Evolutionary conservation across 495 filamentous ascomycete species (phyloP).

Genomic region (Hyaloscypha variabilis): DNA sequence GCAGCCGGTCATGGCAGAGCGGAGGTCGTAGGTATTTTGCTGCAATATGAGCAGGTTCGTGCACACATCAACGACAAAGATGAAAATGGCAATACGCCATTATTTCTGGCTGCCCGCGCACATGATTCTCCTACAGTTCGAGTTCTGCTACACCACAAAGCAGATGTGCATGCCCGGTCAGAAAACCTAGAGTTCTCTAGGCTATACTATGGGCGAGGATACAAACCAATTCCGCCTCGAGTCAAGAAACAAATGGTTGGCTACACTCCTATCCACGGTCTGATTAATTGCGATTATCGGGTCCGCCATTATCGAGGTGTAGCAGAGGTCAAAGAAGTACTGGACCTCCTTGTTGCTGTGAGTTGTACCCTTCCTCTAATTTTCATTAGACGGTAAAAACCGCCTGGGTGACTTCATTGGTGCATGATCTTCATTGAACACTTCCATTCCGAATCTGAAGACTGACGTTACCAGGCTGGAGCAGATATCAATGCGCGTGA

Average conservation of each 20-base stretch:
- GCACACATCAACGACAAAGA: no score
- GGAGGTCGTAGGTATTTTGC: slow-evolving; percentile 23
- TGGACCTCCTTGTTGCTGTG: not conserved
- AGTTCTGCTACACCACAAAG: slow-evolving; percentile 18
- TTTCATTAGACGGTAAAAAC: slow-evolving; percentile 5
- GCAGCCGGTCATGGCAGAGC: slow-evolving; percentile 20
- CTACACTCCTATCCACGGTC: no score
- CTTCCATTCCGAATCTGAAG: no score
- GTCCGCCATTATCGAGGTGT: not conserved
- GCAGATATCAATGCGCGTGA: slow-evolving; percentile 31
- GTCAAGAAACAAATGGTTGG: no score
- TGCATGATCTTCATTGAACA: slow-evolving; percentile 29
- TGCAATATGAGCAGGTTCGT: slow-evolving; percentile 15
- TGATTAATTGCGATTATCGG: no score
- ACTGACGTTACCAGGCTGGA: no score
- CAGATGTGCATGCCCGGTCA: slow-evolving; percentile 23
- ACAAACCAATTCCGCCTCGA: no score
- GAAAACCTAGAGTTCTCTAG: slow-evolving; percentile 15
- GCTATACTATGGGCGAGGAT: no score
- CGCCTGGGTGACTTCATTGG: slow-evolving; percentile 27
- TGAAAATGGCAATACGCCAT: slow-evolving; percentile 29
- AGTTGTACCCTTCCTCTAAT: not conserved
- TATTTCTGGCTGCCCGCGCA: slow-evolving; percentile 31
- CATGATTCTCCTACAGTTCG: not conserved
- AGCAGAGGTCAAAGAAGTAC: not conserved